Evolutionary conservation across 345 rosid genomes (phyloP).

Genomic region (Lepidium sativum): DNA sequence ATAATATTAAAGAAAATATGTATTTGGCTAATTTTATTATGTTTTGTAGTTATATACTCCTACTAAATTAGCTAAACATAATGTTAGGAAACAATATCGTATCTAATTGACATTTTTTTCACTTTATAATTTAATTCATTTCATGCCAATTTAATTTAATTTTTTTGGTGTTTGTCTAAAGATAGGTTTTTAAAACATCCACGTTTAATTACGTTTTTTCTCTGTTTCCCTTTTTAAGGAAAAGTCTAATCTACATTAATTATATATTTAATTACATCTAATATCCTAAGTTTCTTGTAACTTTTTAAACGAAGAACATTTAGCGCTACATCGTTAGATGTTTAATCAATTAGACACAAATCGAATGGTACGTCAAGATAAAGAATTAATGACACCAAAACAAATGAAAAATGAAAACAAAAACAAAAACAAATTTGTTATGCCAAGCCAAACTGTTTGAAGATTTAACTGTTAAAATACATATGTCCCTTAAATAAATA

Average conservation of each 20-base stretch:
- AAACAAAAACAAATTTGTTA: neutral
- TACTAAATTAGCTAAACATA: no score
- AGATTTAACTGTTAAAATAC: neutral
- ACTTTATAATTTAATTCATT: neutral
- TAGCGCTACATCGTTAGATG: neutral
- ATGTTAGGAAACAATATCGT: no score
- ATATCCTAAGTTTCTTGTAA: neutral
- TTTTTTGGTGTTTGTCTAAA: neutral
- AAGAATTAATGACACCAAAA: no score
- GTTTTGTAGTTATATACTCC: no score
- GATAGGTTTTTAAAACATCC: neutral
- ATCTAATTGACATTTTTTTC: neutral
- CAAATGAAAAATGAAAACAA: neutral
- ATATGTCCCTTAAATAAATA: neutral
- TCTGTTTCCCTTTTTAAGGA: neutral
- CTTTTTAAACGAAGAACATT: neutral
- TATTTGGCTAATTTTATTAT: no score
- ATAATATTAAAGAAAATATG: no score
- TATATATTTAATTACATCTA: neutral
- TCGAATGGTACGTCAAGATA: neutral
- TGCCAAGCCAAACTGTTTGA: neutral
- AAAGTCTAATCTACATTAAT: neutral
- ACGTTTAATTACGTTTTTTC: no score
- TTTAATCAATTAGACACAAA: neutral
- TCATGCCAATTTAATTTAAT: neutral